phyloP scores from a whole-genome alignment of 2,329 filamentous ascomycete species.

The Aspergillus versicolor region DNA sequence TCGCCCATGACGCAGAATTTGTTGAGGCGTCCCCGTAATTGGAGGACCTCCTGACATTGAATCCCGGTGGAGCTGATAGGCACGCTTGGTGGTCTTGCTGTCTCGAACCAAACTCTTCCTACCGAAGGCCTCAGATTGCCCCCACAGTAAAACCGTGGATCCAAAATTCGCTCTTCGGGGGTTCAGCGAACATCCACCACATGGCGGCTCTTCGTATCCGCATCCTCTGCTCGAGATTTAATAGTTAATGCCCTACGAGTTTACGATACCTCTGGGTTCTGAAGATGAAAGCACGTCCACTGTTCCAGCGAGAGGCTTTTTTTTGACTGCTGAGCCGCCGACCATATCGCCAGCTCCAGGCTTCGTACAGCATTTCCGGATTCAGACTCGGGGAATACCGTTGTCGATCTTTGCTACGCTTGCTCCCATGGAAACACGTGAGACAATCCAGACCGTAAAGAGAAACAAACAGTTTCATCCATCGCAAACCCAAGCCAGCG shows the following conservation, averaged over 20 bases:
- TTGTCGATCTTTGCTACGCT: constrained; percentile 6
- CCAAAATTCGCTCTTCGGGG: neutral
- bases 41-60: constrained; percentile 2
- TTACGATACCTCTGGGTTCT: too few species aligned
- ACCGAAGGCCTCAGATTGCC: constrained; percentile 3
- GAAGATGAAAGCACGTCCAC: too few species aligned
- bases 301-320: too few species aligned
- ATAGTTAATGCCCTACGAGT: too few species aligned
- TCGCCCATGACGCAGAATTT: neutral
- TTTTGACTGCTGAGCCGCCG: neutral
- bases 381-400: neutral
- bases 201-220: neutral
- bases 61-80: constrained; percentile 7
- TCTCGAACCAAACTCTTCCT: constrained; percentile 4
- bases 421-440: constrained; percentile 5
- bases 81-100: constrained; percentile 4
- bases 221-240: too few species aligned
- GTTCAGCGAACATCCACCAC: too few species aligned
- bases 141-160: constrained; percentile 7
- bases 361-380: neutral
- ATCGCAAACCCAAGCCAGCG: neutral
- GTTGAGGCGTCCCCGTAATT: neutral
- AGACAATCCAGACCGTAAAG: constrained; percentile 2
- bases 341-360: neutral
- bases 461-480: neutral